Evolutionary conservation across 768 basidiomycete genomes (phyloP).

Genomic region (Rossbeevera mucosa): DNA sequence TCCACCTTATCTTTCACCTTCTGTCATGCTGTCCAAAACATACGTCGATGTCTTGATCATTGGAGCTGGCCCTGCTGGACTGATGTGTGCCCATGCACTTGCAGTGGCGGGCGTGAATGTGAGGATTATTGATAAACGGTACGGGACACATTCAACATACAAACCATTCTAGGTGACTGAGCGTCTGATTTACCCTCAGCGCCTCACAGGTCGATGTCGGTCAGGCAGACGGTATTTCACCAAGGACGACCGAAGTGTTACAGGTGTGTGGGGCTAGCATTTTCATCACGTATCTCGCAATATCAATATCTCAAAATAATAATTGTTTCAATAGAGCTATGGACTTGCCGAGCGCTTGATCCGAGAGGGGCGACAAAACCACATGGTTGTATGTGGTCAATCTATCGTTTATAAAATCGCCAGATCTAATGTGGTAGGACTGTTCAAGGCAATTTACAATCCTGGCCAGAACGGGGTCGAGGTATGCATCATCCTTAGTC

Average conservation of each 20-base stretch:
- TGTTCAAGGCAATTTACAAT: no score
- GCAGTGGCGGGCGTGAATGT: not conserved
- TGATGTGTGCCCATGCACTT: not conserved
- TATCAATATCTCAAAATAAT: not conserved
- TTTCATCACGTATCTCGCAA: not conserved
- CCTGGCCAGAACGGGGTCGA: no score
- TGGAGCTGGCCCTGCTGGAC: not conserved
- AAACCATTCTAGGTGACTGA: not conserved
- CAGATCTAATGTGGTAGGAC: not conserved
- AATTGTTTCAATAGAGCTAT: not conserved
- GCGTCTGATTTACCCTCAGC: not conserved
- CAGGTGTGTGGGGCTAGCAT: not conserved
- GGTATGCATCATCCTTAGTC: no score
- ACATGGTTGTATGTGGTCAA: not conserved
- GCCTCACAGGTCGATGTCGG: not conserved
- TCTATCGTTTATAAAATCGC: not conserved
- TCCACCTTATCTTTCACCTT: not conserved
- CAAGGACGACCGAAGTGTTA: not conserved
- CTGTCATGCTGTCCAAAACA: not conserved
- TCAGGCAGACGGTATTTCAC: not conserved
- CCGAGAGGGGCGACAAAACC: not conserved
- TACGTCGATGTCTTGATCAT: not conserved
- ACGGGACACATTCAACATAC: not conserved
- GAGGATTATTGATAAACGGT: not conserved
- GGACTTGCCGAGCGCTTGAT: not conserved